phyloP scores from a whole-genome alignment of 495 filamentous ascomycete species.

The Pyrenula massariospora region DNA sequence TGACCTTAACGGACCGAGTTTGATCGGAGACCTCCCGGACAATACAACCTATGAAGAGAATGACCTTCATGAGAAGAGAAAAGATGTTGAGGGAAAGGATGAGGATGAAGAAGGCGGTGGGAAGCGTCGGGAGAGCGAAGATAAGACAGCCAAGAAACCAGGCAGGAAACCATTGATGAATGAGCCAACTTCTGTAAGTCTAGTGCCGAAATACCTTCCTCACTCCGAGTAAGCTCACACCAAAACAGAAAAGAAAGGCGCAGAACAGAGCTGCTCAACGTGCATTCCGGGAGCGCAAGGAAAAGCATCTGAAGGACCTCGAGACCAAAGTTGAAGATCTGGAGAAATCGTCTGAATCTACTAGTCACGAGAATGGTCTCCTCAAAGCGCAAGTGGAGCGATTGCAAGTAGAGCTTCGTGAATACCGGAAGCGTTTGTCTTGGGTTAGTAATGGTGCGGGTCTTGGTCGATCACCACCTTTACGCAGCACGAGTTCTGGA shows the following conservation, averaged over 20 bases:
- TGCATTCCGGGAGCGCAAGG: constrained; percentile 95
- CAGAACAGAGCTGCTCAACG: constrained; percentile 96
- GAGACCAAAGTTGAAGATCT: constrained; percentile 90
- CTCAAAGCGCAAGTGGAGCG: constrained; percentile 80
- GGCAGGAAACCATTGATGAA: constrained; percentile 91
- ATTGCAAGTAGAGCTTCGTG: constrained; percentile 70
- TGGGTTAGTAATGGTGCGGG: constrained; percentile 38
- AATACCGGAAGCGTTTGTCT: constrained; percentile 80
- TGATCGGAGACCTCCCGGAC: constrained; percentile 67
- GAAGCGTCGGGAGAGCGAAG: constrained; percentile 71
- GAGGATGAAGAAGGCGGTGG: constrained; percentile 57
- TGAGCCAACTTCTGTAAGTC: constrained; percentile 85
- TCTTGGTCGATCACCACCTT: constrained; percentile 31
- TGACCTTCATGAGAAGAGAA: constrained; percentile 59
- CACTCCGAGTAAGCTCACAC: constrained; percentile 19
- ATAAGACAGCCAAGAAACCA: constrained; percentile 80
- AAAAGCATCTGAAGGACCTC: constrained; percentile 91
- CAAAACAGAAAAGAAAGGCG: constrained; percentile 82
- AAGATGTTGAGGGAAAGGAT: constrained; percentile 64
- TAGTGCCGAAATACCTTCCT: not conserved
- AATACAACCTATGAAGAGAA: constrained; percentile 36
- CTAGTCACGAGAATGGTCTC: constrained; percentile 77
- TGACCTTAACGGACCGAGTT: constrained; percentile 49
- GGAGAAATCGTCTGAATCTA: constrained; percentile 71
- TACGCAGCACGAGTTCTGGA: constrained; percentile 21